A percentile compares a stretch with the other conserved stretches of the same genome.
phyloP scores from a whole-genome alignment of 148 eudicot species.

The Rhododendron simsii region DNA sequence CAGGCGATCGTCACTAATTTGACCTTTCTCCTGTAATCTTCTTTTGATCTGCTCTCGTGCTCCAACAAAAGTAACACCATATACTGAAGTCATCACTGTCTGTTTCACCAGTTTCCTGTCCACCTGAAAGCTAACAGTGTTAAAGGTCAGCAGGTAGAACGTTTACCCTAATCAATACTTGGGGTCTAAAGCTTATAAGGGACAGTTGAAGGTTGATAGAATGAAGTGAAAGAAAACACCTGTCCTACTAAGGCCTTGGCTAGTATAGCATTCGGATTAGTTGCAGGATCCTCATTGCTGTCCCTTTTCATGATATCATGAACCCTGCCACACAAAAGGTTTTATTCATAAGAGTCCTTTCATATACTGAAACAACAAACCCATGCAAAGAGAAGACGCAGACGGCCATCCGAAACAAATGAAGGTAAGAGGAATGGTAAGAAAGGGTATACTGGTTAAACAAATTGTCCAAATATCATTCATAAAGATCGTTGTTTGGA shows the following conservation, averaged over 20 bases:
- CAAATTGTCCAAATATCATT: neutral
- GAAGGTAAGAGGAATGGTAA: constrained; percentile 1
- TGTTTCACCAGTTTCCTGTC: constrained; percentile 86
- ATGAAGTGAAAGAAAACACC: constrained; percentile 38
- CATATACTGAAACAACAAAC: neutral
- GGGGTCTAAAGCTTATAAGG: neutral
- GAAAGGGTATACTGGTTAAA: neutral
- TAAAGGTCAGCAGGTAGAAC: constrained; percentile 1
- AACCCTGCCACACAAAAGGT: constrained; percentile 43
- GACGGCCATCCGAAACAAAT: neutral
- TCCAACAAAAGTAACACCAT: constrained; percentile 88
- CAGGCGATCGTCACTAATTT: constrained; percentile 66
- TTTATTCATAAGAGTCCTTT: neutral
- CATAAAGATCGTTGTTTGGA: neutral
- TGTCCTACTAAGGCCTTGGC: constrained; percentile 76
- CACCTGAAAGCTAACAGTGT: constrained; percentile 48
- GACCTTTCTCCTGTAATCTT: constrained; percentile 80
- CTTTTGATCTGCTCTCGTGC: constrained; percentile 88
- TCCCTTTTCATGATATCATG: constrained; percentile 73
- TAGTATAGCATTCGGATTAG: constrained; percentile 58
- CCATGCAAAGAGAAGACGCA: neutral
- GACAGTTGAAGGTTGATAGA: neutral
- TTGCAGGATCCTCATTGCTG: constrained; percentile 69
- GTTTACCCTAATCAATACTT: neutral
- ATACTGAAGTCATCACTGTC: constrained; percentile 95